Evolutionary conservation across 148 eudicot genomes (phyloP).

Genomic region (Vaccinium myrtillus): DNA sequence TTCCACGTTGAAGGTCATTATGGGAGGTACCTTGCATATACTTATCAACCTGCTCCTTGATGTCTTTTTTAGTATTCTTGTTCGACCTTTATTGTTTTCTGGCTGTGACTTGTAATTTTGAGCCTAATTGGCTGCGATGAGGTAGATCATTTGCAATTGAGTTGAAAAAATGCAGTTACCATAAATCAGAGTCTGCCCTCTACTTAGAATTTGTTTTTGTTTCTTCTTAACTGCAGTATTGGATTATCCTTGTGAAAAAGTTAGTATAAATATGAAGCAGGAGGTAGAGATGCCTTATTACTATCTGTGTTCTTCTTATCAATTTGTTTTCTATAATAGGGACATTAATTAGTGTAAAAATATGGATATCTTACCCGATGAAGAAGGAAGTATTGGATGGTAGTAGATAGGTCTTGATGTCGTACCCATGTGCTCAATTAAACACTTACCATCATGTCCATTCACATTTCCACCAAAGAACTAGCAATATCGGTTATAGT

Average conservation of each 20-base stretch:
- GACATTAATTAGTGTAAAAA: not conserved
- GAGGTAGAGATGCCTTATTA: not conserved
- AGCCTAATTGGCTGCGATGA: slow-evolving; percentile 1
- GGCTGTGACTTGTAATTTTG: not conserved
- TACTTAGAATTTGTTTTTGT: not conserved
- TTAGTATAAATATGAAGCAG: not conserved
- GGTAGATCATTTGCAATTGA: not conserved
- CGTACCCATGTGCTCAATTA: not conserved
- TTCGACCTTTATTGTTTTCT: not conserved
- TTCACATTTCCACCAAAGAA: not conserved
- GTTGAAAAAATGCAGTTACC: not conserved
- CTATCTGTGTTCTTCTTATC: not conserved
- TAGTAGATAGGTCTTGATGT: not conserved
- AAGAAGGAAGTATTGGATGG: not conserved
- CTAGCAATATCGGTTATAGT: not conserved
- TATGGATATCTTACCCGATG: not conserved
- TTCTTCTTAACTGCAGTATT: not conserved
- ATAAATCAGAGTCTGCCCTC: not conserved
- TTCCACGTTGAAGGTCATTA: not conserved
- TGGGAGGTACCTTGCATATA: not conserved
- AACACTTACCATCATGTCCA: not conserved
- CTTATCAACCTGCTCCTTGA: not conserved
- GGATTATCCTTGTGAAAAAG: not conserved
- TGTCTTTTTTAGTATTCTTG: slow-evolving; percentile 8
- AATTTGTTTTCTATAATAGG: not conserved